Evolutionary conservation across 106 monocot species (phyloP).

Genomic region (Ottelia alismoides): DNA sequence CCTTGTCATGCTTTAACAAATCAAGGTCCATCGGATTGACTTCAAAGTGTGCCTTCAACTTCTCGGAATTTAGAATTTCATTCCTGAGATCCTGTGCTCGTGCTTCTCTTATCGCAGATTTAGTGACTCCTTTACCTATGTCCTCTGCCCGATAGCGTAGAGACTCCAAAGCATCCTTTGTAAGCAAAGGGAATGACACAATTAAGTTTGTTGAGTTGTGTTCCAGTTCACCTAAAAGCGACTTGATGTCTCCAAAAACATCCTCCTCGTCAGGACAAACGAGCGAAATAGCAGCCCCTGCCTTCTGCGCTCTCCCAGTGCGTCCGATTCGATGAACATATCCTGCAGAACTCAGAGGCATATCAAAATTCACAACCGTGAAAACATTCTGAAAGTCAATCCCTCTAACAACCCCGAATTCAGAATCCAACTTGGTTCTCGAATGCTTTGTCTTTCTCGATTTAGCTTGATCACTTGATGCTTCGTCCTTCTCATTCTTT

Average conservation of each 20-base stretch:
- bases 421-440: no score
- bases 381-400: no score
- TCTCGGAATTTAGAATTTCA: constrained; percentile 78
- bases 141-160: constrained; percentile 92
- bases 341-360: constrained; percentile 64
- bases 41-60: constrained; percentile 91
- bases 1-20: constrained; percentile 84
- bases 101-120: constrained; percentile 59
- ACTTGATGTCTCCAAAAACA: constrained; percentile 48
- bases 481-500: no score
- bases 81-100: constrained; percentile 82
- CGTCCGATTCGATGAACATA: constrained; percentile 91
- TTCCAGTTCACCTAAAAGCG: constrained; percentile 35
- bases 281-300: constrained; percentile 76
- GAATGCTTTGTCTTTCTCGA: no score
- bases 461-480: no score
- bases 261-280: constrained; percentile 47
- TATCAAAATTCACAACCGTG: constrained; percentile 89
- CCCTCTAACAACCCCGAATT: no score
- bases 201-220: constrained; percentile 16
- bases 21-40: constrained; percentile 86
- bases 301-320: constrained; percentile 72
- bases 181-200: constrained; percentile 60
- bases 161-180: constrained; percentile 76
- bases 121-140: constrained; percentile 78